Percentiles rank a stretch among this genome's conserved stretches.
Evolutionary conservation across 1,284 basidiomycete genomes (phyloP).

Genomic region (Ganoderma boninense): DNA sequence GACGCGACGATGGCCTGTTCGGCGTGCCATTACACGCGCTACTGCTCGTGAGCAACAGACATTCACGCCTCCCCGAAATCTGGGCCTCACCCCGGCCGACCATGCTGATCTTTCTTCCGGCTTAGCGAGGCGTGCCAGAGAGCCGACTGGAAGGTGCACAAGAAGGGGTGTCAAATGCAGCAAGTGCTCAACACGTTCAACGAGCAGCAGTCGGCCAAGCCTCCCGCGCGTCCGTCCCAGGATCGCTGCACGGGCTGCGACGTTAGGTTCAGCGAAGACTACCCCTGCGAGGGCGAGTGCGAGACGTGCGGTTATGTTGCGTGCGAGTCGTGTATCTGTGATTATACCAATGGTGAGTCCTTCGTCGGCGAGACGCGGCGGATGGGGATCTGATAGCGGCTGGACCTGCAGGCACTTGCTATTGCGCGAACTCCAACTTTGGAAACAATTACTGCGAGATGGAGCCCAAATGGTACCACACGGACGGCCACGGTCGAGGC

Average conservation of each 20-base stretch:
- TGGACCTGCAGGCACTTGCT: constrained; percentile 44
- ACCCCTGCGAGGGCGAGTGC: constrained; percentile 33
- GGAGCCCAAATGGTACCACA: constrained; percentile 44
- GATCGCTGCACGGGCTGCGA: constrained; percentile 49
- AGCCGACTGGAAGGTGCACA: constrained; percentile 27
- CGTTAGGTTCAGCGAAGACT: constrained; percentile 37
- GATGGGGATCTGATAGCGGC: not conserved
- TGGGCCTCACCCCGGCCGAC: not conserved
- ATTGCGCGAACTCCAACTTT: constrained; percentile 48
- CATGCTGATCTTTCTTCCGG: not conserved
- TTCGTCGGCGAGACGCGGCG: not conserved
- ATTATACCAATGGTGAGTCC: not conserved
- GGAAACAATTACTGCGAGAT: constrained; percentile 45
- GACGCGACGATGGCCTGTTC: constrained; percentile 18
- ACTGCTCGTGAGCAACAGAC: constrained; percentile 27
- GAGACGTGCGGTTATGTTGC: constrained; percentile 47
- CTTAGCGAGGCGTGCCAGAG: constrained; percentile 23
- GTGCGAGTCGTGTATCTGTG: constrained; percentile 43
- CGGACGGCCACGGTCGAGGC: constrained; percentile 38
- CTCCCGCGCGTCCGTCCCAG: constrained; percentile 35
- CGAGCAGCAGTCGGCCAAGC: constrained; percentile 26
- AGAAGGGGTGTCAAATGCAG: constrained; percentile 29
- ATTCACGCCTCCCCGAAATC: not conserved
- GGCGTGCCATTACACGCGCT: constrained; percentile 28
- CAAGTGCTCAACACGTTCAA: constrained; percentile 30